Evolutionary conservation across 1,139 yeast genomes (phyloP), one percentile per base, ranked within the genome.

Genomic region (Geotrichum reessii): DNA sequence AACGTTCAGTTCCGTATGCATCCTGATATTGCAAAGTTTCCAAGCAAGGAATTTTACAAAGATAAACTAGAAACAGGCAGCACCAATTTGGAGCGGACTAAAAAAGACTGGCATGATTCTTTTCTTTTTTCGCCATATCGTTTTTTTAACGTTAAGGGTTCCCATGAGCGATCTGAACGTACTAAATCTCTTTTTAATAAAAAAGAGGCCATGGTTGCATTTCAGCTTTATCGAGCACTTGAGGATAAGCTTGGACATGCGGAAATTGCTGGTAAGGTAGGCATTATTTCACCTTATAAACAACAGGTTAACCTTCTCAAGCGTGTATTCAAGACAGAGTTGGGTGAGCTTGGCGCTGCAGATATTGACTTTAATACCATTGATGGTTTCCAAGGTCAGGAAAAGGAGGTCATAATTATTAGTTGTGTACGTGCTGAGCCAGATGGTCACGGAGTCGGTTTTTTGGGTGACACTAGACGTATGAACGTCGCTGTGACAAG

Each of bases 1-100:
- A 86, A 93, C 71, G 93, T 90, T n/a, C 99, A 95, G 70, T 95
- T 93, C 71, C 93, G 99, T 76, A 95, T 95, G 99, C 96, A 95
- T 72, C 97, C 99, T 0, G 84, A 80, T 12, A 95, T 95, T 56
- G 87, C 98, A 21, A 72, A 67, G 58, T 95, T 95, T 70, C 99
- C 99, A 0, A 88, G 97, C 50, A 69, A 75, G 14, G 89, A 89
- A 67, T 95, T 95, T 70, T 95, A 95, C 68, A 70, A 82, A 6
- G 85, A 90, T 1, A 79, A 78, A 59, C 79, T 95, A 59, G 75
- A 80, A 55, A 95, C 91, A 73, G 99, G 97, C 1, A 84, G 82
- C 0, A 78, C 78, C 22, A 58, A 58, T 48, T 25, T 51, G 21
- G 57, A 69, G 17, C 68, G 78, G 47, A 89, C 87, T 28, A 67